Base-by-base conservation (phyloP, 441 rosid species). In the Gossypium davidsonii region DNA sequence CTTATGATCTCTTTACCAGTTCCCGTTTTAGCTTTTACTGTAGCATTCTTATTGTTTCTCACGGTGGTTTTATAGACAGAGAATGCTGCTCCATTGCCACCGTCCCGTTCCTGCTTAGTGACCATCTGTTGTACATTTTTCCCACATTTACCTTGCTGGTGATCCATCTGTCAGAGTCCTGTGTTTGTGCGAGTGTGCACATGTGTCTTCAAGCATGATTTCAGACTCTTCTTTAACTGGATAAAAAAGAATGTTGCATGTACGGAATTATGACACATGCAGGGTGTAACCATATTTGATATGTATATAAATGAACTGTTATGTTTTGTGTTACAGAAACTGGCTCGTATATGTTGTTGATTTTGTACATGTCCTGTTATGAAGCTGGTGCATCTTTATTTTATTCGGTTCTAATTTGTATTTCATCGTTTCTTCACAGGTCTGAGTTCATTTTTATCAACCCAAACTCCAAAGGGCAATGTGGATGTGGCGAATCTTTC, bases 401-500 rank as follows among this genome's bases (percentile, higher is more conserved):
- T 28, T 28, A 4, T 28, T 28, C 1, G 34, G 34, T 28, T 28
- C 34, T 4, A 28, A 28, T 28, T 4, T 28, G 34, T 4, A 28
- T 28, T 4, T 28, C 34, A 28, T 3, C 4, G 1, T 7, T 57
- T 20, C 52, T 58, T 6, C 25, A 51, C 88, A 91, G 97, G 74
- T 89, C 96, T 23, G 97, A 91, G 80, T 94, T 92, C 55, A 0
- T 94, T 34, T 94, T 92, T 78, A 85, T 92, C 79, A 94, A 92
- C 80, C 97, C 96, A 12, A 90, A 92, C 85, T 92, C 97, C 0
- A 77, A 88, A 84, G 97, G 98, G 18, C 90, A 90, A 75, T 92
- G 97, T 71, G 98, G 98, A 28, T 28, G 34, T 4, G 34, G 34
- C 6, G 34, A 28, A 28, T 28, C 34, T 4, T 28, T 28, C 6